Evolutionary conservation across 257 asterid genomes (phyloP), one percentile per base, ranked within the genome.

Genomic region (Solanum etuberosum): DNA sequence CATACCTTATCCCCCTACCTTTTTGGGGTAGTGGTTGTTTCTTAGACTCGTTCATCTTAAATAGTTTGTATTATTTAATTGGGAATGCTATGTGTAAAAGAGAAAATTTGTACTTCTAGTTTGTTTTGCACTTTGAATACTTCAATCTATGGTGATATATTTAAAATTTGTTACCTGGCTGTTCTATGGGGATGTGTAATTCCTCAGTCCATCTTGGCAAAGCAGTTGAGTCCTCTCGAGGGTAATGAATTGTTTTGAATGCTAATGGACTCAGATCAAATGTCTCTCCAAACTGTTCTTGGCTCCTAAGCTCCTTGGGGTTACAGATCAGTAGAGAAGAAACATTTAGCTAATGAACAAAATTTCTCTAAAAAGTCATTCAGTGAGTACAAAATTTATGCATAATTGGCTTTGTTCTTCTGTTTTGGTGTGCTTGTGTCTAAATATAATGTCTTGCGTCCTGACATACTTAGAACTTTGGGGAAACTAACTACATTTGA

Each of bases 141-240:
- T 57, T 57, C 13, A 10, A 35, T 35, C 27, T 20, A 72, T 20
- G 29, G 43, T 7, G 35, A 27, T 27, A 6, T 14, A 13, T 67
- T 67, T 27, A 13, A 27, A 67, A 27, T 15, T 12, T 32, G 43
- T 71, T 16, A 71, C 78, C 43, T 32, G 25, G 25, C 0, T 10
- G 31, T 40, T 81, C 70, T 27, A 13, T 29, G 37, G 34, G 73
- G 8, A 34, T 57, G 86, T 20, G 2, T 20, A 83, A 32, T 54
- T 32, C 70, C 29, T 14, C 35, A 86, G 94, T 93, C 94, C 95
- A 91, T 93, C 96, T 93, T 92, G 94, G 93, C 93, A 90, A 91
- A 92, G 90, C 91, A 70, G 92, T 85, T 42, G 89, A 89, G 91
- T 88, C 78, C 40, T 86, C 35, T 74, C 3, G 20, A 12, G 82